Base-by-base conservation (phyloP, 495 filamentous ascomycete species). In the Neurospora discreta region DNA sequence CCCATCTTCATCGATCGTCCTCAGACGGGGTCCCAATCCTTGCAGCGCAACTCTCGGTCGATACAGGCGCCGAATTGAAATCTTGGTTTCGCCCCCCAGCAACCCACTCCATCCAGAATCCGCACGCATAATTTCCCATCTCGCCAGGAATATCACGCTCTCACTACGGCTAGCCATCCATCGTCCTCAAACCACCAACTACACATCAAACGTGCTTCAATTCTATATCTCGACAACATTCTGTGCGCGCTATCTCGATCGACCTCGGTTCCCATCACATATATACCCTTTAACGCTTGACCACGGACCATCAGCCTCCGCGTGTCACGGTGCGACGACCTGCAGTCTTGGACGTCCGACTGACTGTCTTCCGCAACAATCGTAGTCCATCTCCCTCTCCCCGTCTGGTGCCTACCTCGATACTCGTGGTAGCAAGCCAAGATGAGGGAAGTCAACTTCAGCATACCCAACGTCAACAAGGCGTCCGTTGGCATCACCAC, bases 371-470 rank as follows among this genome's bases (percentile, higher is more conserved):
- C 52, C 52, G 52, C 52, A 8, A 33, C 52, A 65, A 9, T 6
- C 52, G 52, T 65, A 18, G 33, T 15, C 52, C 52, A 65, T 18
- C 41, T 38, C 33, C 70, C 23, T 77, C 77, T 76, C 75, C 76
- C 75, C 74, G 72, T 75, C 74, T 79, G 75, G 79, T 76, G 78
- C 78, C 78, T 76, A 73, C 77, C 77, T 76, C 75, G 75, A 75
- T 60, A 65, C 68, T 73, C 76, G 74, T 71, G 65, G 75, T 73
- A 76, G 76, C 76, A 68, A 79, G 73, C 73, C 85, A 89, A 82
- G 75, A 98, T 99, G 95, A 92, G 95, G 82, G 95, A 99, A 89
- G 93, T 97, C 85, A 99, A 99, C 82, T 99, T 98, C 84, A 98
- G 95, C 83, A 98, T 99, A 79, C 95, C 95, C 42, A 97, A 95